These are phyloP conservation scores for Heterobasidion occidentale DNA, from an alignment of 1,284 basidiomycete species.

Conservation along the genomic window DNA sequence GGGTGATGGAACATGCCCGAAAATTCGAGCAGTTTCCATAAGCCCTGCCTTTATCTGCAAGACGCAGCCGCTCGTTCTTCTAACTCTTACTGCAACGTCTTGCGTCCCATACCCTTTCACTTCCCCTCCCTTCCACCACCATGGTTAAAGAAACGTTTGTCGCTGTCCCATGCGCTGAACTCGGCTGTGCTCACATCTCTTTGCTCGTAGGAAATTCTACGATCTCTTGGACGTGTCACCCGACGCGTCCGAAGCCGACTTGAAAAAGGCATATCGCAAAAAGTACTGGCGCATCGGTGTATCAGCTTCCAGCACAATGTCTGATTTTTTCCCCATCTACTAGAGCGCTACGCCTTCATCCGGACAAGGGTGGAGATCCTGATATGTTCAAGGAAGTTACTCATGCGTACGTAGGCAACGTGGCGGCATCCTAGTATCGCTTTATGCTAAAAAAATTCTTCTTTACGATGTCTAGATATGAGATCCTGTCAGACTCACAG, in stretches of 20 bases:
- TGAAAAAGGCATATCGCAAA: slow-evolving; percentile 95
- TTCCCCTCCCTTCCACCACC: slow-evolving; percentile 15
- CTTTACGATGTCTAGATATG: slow-evolving; percentile 54
- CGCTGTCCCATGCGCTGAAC: background rate
- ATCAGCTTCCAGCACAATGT: slow-evolving; percentile 1
- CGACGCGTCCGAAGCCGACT: slow-evolving; percentile 70
- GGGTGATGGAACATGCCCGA: background rate
- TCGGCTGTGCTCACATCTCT: slow-evolving; percentile 1
- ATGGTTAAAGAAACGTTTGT: slow-evolving; percentile 70
- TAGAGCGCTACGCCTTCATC: slow-evolving; percentile 86
- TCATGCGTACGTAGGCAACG: slow-evolving; percentile 65
- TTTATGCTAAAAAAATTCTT: background rate
- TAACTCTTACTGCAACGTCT: background rate
- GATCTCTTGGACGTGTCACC: slow-evolving; percentile 80
- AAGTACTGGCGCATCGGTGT: slow-evolving; percentile 42
- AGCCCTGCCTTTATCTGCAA: background rate
- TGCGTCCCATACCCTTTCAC: slow-evolving; percentile 3
- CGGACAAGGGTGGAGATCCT: slow-evolving; percentile 96
- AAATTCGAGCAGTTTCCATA: slow-evolving; percentile 12
- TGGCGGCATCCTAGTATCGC: slow-evolving; percentile 2
- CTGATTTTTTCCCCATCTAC: slow-evolving; percentile 12
- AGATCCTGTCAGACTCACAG: slow-evolving; percentile 86
- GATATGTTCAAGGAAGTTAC: slow-evolving; percentile 98
- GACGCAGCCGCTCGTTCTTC: background rate
- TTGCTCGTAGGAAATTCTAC: slow-evolving; percentile 72